Evolutionary conservation across 2,329 filamentous ascomycete species (phyloP).

Genomic region (Aspergillus puulaauensis): DNA sequence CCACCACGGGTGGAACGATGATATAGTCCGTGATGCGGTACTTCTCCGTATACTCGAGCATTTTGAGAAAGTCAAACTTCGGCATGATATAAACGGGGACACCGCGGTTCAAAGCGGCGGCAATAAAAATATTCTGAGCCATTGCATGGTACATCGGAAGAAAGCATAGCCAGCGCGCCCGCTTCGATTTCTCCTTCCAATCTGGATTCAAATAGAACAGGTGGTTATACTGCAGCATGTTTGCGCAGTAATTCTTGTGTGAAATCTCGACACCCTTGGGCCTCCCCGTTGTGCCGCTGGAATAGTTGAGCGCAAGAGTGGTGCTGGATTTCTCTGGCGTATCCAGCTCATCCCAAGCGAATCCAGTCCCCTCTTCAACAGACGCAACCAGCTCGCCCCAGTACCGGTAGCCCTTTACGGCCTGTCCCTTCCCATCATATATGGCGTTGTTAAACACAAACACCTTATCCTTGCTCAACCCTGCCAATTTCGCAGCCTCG

Average conservation of each 20-base stretch:
- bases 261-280: slow-evolving; percentile 82
- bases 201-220: slow-evolving; percentile 50
- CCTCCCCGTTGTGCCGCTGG: slow-evolving; percentile 70
- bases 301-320: slow-evolving; percentile 73
- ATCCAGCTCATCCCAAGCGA: slow-evolving; percentile 56
- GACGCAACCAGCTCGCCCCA: slow-evolving; percentile 64
- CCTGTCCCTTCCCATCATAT: slow-evolving; percentile 43
- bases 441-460: slow-evolving; percentile 65
- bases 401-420: slow-evolving; percentile 50
- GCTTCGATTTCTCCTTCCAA: slow-evolving; percentile 45
- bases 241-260: slow-evolving; percentile 75
- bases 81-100: slow-evolving; percentile 76
- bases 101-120: slow-evolving; percentile 50
- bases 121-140: slow-evolving; percentile 69
- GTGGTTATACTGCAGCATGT: slow-evolving; percentile 61
- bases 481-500: slow-evolving; percentile 62
- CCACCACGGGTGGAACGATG: slow-evolving; percentile 73
- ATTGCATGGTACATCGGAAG: slow-evolving; percentile 76
- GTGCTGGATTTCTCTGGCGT: slow-evolving; percentile 42
- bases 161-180: slow-evolving; percentile 60
- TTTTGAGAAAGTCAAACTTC: slow-evolving; percentile 71
- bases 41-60: slow-evolving; percentile 66
- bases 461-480: slow-evolving; percentile 55
- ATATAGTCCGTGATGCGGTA: slow-evolving; percentile 67
- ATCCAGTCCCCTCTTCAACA: slow-evolving; percentile 53